These are phyloP conservation scores for Camellia sinensis DNA, from an alignment of 148 eudicot genomes.

Conservation along the genomic window DNA sequence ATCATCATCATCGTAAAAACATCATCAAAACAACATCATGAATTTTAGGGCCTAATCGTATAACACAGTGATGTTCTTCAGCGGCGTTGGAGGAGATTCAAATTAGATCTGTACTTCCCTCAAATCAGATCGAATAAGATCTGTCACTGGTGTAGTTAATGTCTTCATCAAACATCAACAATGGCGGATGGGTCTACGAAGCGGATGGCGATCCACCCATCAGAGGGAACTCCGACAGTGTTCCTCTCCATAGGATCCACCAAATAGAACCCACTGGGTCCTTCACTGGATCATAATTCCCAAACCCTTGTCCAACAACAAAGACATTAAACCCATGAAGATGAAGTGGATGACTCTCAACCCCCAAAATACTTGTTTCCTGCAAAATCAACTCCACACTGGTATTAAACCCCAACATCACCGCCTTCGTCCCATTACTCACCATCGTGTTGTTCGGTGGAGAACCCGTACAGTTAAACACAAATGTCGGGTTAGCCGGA, in stretches of 20 bases:
- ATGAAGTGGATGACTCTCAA: conserved; percentile 11
- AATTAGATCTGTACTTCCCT: no score
- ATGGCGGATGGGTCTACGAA: no score
- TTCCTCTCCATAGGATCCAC: conserved; percentile 17
- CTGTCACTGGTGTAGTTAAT: no score
- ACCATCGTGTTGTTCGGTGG: conserved; percentile 8
- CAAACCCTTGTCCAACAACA: conserved; percentile 11
- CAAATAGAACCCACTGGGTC: background rate
- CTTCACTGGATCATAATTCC: background rate
- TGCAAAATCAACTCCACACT: conserved; percentile 21
- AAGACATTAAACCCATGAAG: conserved; percentile 10
- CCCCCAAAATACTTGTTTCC: conserved; percentile 10
- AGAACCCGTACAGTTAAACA: conserved; percentile 13
- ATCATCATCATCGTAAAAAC: no score
- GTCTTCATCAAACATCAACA: no score
- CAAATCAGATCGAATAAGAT: no score
- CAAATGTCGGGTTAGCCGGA: background rate
- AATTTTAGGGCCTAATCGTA: no score
- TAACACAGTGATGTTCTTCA: no score
- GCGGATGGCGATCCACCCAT: conserved; percentile 14
- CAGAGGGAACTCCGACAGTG: conserved; percentile 4
- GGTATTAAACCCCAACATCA: conserved; percentile 11
- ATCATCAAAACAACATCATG: no score
- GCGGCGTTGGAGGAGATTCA: no score
- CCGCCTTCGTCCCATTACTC: conserved; percentile 9